Evolutionary conservation across 495 filamentous ascomycete species (phyloP).

Genomic region (Hypoxylon perforatum): DNA sequence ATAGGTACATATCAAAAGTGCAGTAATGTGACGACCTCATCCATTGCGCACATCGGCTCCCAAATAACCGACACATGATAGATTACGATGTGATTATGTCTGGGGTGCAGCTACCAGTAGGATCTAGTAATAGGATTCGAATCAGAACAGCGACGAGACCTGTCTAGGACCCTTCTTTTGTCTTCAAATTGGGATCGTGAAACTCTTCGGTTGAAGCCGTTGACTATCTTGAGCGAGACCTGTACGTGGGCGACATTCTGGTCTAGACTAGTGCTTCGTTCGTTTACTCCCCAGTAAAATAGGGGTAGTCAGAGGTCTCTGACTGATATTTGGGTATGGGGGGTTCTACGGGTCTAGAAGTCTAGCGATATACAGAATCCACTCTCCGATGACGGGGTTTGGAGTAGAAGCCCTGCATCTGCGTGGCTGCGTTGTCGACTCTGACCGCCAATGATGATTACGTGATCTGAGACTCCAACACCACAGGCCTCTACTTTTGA

Average conservation of each 20-base stretch:
- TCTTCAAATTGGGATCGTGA: background rate
- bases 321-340: background rate
- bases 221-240: background rate
- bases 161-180: background rate
- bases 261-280: background rate
- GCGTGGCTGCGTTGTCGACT: background rate
- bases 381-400: slow-evolving; percentile 1
- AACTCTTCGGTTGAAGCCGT: background rate
- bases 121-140: background rate
- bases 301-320: background rate
- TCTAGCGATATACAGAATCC: background rate
- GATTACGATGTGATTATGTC: background rate
- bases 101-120: background rate
- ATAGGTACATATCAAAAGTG: background rate
- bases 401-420: slow-evolving; percentile 8
- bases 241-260: background rate
- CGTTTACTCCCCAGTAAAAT: background rate
- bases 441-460: background rate
- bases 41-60: no score
- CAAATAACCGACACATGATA: no score
- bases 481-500: background rate
- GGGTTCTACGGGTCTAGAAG: slow-evolving; percentile 3
- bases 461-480: background rate
- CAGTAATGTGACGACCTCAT: background rate
- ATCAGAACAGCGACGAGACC: background rate